Evolutionary conservation across 2,329 filamentous ascomycete genomes (phyloP).

Genomic region (Colletotrichum falcatum): DNA sequence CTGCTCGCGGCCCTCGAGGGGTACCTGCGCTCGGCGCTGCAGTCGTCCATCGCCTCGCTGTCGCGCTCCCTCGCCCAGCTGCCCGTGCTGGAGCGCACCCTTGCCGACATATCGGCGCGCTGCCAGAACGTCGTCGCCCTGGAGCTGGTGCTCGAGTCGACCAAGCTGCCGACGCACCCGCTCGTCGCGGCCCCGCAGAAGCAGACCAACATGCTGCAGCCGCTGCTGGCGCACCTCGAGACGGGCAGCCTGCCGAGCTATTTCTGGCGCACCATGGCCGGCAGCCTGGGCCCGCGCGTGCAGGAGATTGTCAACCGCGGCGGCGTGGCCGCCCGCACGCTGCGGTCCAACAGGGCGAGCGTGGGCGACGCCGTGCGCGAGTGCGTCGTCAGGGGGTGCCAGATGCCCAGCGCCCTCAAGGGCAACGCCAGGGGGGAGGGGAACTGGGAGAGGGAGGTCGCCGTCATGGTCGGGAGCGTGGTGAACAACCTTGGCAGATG

Average conservation of each 20-base stretch:
- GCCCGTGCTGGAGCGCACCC: constrained; percentile 82
- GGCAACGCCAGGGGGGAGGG: constrained; percentile 57
- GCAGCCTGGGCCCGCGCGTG: constrained; percentile 79
- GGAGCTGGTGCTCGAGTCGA: constrained; percentile 79
- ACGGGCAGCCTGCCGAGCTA: constrained; percentile 88
- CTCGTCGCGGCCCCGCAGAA: constrained; percentile 60
- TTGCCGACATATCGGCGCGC: constrained; percentile 83
- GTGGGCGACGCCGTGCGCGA: constrained; percentile 84
- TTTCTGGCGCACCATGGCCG: constrained; percentile 92
- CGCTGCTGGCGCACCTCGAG: constrained; percentile 82
- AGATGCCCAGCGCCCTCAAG: constrained; percentile 71
- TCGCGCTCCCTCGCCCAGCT: constrained; percentile 82
- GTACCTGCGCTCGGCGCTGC: constrained; percentile 84
- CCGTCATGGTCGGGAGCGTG: constrained; percentile 92
- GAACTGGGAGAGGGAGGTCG: constrained; percentile 89
- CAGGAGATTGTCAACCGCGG: constrained; percentile 87
- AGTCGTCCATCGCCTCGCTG: constrained; percentile 81
- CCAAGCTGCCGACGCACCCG: constrained; percentile 77
- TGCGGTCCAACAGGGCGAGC: constrained; percentile 79
- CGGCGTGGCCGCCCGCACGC: constrained; percentile 83
- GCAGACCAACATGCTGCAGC: constrained; percentile 71
- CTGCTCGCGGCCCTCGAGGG: constrained; percentile 82
- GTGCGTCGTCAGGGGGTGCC: constrained; percentile 83
- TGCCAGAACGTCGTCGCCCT: constrained; percentile 94
- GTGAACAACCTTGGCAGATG: constrained; percentile 67